A percentile compares a stretch with the other conserved stretches of the same genome.
Conservation (phyloP, 192 early-diverging fungal genomes). For the Coemansia biformis region DNA sequence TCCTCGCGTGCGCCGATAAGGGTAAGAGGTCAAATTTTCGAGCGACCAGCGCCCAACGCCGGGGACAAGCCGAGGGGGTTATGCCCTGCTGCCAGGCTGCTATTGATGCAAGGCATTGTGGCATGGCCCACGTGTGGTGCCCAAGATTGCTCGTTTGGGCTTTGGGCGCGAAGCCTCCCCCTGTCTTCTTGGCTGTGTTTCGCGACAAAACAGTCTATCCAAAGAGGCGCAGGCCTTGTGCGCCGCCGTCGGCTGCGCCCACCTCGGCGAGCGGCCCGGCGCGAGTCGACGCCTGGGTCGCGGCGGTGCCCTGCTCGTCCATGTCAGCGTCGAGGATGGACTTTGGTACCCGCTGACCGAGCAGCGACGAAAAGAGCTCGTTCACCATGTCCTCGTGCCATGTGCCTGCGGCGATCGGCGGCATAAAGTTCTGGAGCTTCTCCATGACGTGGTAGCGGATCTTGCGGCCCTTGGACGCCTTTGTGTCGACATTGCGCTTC, state of each 20-base stretch:
- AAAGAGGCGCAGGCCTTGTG: constrained; percentile 37
- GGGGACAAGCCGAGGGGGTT: no score
- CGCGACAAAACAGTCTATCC: constrained; percentile 14
- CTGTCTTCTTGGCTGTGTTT: no score
- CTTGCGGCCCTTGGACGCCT: constrained; percentile 87
- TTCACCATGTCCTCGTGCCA: constrained; percentile 95
- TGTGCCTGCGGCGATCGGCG: constrained; percentile 74
- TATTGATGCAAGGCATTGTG: not conserved
- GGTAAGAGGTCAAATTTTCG: no score
- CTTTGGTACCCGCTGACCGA: constrained; percentile 60
- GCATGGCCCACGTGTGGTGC: not conserved
- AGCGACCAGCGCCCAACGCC: no score
- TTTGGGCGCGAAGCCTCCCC: no score
- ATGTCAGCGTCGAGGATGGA: constrained; percentile 34
- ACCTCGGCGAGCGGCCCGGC: constrained; percentile 15
- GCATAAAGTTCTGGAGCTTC: constrained; percentile 96
- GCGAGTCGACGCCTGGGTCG: not conserved
- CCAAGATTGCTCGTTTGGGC: no score
- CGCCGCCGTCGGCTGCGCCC: constrained; percentile 6
- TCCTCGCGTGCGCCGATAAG: not conserved
- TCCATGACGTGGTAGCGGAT: constrained; percentile 94
- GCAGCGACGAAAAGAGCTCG: constrained; percentile 80
- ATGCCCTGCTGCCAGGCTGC: no score
- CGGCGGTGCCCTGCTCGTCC: constrained; percentile 1
- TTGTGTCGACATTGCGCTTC: constrained; percentile 72